Evolutionary conservation across 768 basidiomycete genomes (phyloP), one percentile per base, ranked within the genome.

Genomic region (Tricholoma terreum): DNA sequence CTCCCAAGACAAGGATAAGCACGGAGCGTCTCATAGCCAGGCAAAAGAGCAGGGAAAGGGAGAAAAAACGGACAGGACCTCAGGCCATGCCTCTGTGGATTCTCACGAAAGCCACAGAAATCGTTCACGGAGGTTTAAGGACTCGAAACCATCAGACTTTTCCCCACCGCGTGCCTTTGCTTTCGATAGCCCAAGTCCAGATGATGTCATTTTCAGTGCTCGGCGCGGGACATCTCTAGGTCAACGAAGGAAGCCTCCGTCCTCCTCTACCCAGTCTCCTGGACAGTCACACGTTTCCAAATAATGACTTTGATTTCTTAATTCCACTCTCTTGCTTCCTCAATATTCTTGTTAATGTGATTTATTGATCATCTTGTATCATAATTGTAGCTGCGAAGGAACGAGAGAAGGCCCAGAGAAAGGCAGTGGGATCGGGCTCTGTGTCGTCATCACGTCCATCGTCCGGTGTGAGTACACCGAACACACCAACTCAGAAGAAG

Each of bases 161-260:
- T 65, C 66, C 7, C 65, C 72, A 12, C 64, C 74, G 15, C 67
- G 69, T 38, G 71, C 75, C 2, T 92, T 91, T 67, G 74, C 84
- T 9, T 93, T 94, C 66, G 85, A 94, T 60, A 81, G 79, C 21
- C 92, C 91, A 34, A 97, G 94, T 71, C 96, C 96, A 19, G 96
- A 98, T 63, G 96, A 98, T 65, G 73, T 91, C 60, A 85, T 98
- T 8, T 76, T 90, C 64, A 84, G 84, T 62, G 91, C 93, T 54
- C 84, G 93, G 50, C 85, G 82, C 53, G 90, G 90, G 46, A 90
- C 93, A 4, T 73, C 85, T 30, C 72, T 89, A 49, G 78, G 71
- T 10, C 74, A 78, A 54, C 73, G 75, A 54, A 71, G 63, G 52
- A 60, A 65, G 43, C 31, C 65, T 34, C 34, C 58, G 27, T 61